phyloP scores from a whole-genome alignment of 257 asterid genomes.

The Orobanche coerulescens region DNA sequence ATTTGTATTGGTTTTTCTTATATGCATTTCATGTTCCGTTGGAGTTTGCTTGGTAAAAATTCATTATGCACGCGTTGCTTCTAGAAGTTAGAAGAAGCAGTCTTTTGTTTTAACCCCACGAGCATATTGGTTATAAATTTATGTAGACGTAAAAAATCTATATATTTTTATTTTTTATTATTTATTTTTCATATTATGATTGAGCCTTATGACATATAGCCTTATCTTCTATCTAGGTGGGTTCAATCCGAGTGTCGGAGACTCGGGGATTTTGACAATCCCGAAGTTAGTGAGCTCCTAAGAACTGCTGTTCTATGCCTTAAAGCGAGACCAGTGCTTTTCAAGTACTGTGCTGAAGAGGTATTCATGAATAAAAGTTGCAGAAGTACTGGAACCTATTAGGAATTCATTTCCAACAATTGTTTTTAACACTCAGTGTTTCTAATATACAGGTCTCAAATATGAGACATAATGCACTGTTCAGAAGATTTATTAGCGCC shows the following conservation, averaged over 20 bases:
- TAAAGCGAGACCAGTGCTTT: conserved; percentile 90
- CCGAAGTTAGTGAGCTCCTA: conserved; percentile 88
- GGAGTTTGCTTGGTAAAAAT: neutral
- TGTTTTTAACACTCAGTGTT: conserved; percentile 14
- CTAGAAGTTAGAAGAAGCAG: neutral
- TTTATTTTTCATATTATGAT: neutral
- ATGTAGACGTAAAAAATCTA: neutral
- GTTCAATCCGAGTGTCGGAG: conserved; percentile 95
- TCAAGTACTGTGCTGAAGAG: conserved; percentile 98
- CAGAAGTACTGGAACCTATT: conserved; percentile 9
- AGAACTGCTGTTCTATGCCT: conserved; percentile 90
- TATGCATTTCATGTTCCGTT: too few relatives aligned
- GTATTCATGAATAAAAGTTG: conserved; percentile 32
- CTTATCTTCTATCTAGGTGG: conserved; percentile 54
- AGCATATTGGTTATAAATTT: neutral
- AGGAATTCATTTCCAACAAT: conserved; percentile 13
- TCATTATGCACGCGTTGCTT: neutral
- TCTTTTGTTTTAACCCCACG: neutral
- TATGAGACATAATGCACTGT: conserved; percentile 96
- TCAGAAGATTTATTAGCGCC: conserved; percentile 97
- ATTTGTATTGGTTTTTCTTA: too few relatives aligned
- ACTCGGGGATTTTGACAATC: conserved; percentile 89
- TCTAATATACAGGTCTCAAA: conserved; percentile 66
- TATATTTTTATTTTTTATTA: conserved; percentile 3
- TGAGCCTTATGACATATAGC: conserved; percentile 11